Evolutionary conservation across 768 basidiomycete genomes (phyloP).

Genomic region (Boletus speciosus): DNA sequence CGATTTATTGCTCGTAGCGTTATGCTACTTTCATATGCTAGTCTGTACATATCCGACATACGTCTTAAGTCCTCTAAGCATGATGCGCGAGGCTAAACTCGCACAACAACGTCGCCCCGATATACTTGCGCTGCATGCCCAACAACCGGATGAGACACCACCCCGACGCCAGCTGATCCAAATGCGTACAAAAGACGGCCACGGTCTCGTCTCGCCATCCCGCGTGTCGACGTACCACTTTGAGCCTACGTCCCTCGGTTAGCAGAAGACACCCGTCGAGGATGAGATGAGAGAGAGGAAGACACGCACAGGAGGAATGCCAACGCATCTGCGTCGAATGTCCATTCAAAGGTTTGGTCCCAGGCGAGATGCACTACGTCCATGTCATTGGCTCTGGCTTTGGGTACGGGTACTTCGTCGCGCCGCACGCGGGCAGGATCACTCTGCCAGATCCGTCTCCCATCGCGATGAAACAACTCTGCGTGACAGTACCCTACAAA

Average conservation of each 20-base stretch:
- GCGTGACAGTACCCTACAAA: conserved; percentile 45
- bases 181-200: conserved; percentile 51
- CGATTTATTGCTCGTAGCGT: too few species aligned
- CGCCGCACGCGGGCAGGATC: conserved; percentile 34
- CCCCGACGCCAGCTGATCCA: conserved; percentile 44
- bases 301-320: conserved; percentile 47
- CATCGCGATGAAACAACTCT: conserved; percentile 40
- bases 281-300: background rate
- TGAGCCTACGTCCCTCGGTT: conserved; percentile 4
- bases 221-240: conserved; percentile 32
- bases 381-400: background rate
- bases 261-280: background rate
- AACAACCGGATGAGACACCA: conserved; percentile 51
- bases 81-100: conserved; percentile 17
- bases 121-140: conserved; percentile 45
- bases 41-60: background rate
- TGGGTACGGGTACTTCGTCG: conserved; percentile 22
- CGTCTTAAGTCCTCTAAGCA: background rate
- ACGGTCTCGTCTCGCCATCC: conserved; percentile 44
- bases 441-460: conserved; percentile 44
- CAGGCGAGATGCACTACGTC: conserved; percentile 38
- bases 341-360: conserved; percentile 46
- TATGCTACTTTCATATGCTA: too few species aligned
- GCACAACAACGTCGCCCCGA: conserved; percentile 29
- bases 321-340: conserved; percentile 47